Conservation (phyloP, 768 basidiomycete genomes). For the Strobilomyces echinocephalus region DNA sequence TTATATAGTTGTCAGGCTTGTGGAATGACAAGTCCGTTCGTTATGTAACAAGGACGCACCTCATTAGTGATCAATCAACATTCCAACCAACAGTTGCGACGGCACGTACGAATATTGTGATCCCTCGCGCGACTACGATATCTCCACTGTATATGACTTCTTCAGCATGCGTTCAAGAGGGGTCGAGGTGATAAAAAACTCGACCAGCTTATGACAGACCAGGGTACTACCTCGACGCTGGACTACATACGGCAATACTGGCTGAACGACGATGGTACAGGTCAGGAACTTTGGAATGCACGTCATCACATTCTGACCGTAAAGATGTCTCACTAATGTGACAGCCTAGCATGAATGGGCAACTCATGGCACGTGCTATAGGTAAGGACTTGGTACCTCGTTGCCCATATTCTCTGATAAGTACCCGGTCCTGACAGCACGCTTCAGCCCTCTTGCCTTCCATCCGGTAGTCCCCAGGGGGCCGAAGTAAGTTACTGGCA, state of each 20-base stretch:
- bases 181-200: background rate
- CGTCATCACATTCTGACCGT: conserved; percentile 9
- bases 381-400: conserved; percentile 9
- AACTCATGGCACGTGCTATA: conserved; percentile 56
- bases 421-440: conserved; percentile 40
- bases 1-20: conserved; percentile 39
- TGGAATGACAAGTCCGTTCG: conserved; percentile 59
- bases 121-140: conserved; percentile 42
- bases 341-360: conserved; percentile 59
- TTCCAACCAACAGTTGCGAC: conserved; percentile 46
- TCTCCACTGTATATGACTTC: conserved; percentile 32
- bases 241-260: conserved; percentile 59
- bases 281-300: conserved; percentile 69
- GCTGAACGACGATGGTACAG: conserved; percentile 55
- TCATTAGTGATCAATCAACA: background rate
- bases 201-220: conserved; percentile 48
- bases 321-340: conserved; percentile 2
- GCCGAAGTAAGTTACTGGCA: conserved; percentile 47
- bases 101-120: conserved; percentile 36
- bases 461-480: conserved; percentile 52
- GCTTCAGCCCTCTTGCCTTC: conserved; percentile 53
- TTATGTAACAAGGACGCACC: background rate
- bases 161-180: background rate
- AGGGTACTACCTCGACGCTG: conserved; percentile 56
- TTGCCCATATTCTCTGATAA: background rate